Conservation (phyloP, 23 red algal species). For the Gracilaria caudata region DNA sequence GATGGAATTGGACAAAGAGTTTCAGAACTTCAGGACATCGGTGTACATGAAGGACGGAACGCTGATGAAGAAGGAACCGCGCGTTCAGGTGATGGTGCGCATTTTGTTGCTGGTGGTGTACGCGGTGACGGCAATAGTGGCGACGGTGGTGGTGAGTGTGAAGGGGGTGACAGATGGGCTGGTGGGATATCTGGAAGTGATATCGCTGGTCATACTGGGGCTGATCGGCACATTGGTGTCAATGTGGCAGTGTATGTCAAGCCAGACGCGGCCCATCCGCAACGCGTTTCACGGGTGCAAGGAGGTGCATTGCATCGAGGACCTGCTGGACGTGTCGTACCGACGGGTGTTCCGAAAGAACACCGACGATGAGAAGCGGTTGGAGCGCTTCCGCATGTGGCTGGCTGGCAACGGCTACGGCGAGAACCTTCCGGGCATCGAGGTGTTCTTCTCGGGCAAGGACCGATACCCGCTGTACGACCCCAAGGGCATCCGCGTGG, state of each 20-base stretch:
- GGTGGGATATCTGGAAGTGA: not conserved
- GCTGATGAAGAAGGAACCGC: not conserved
- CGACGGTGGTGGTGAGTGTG: conserved; percentile 11
- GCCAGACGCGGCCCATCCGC: conserved; percentile 9
- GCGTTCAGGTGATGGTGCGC: not conserved
- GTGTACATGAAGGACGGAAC: conserved; percentile 21
- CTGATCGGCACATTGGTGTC: not conserved
- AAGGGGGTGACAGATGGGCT: not conserved
- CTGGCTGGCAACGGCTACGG: conserved; percentile 2
- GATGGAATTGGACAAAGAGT: conserved; percentile 3
- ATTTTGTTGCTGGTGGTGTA: not conserved
- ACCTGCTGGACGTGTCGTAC: conserved; percentile 7
- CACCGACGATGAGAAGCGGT: not conserved
- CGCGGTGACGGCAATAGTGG: not conserved
- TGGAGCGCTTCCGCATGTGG: conserved; percentile 5
- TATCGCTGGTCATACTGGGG: conserved; percentile 2
- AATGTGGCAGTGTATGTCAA: conserved; percentile 15
- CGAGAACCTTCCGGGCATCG: conserved; percentile 26
- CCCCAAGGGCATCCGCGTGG: conserved; percentile 18
- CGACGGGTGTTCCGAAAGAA: not conserved
- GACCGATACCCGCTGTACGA: conserved; percentile 21
- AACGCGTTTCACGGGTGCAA: conserved; percentile 12
- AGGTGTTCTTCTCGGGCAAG: conserved; percentile 16
- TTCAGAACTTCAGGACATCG: not conserved
- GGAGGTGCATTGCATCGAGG: conserved; percentile 21